Evolutionary conservation across 1,284 basidiomycete genomes (phyloP).

Genomic region (Rhodotorula mucilaginosa): DNA sequence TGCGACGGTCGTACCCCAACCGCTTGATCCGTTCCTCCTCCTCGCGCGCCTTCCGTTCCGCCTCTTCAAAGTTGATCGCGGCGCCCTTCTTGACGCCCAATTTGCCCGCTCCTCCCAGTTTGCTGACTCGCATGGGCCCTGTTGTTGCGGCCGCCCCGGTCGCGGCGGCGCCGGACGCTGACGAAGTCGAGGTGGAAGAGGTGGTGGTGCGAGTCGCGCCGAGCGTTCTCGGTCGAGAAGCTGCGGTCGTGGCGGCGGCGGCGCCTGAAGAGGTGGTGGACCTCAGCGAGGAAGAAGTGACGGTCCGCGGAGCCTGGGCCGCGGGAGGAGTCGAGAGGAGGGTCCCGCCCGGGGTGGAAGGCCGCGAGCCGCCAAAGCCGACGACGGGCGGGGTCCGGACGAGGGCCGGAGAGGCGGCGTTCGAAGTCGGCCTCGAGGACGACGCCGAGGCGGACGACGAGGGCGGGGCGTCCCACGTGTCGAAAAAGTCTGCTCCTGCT

Average conservation of each 20-base stretch:
- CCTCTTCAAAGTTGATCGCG: slow-evolving; percentile 85
- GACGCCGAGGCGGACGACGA: slow-evolving; percentile 18
- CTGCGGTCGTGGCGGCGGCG: neutral
- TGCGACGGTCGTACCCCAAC: slow-evolving; percentile 79
- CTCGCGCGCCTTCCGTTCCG: slow-evolving; percentile 78
- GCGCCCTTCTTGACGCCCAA: slow-evolving; percentile 74
- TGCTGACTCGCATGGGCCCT: slow-evolving; percentile 57
- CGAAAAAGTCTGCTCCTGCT: slow-evolving; percentile 72
- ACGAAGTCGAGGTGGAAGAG: slow-evolving; percentile 16
- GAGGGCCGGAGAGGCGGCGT: slow-evolving; percentile 48
- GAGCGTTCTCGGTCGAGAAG: slow-evolving; percentile 43
- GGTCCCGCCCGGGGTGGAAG: slow-evolving; percentile 40
- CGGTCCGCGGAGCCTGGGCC: slow-evolving; percentile 49
- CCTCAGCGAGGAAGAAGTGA: slow-evolving; percentile 53
- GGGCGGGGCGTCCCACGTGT: slow-evolving; percentile 84
- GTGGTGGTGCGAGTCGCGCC: slow-evolving; percentile 47
- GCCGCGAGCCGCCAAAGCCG: slow-evolving; percentile 27
- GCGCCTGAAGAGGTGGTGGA: slow-evolving; percentile 55
- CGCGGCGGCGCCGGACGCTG: slow-evolving; percentile 45
- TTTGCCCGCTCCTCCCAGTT: slow-evolving; percentile 54
- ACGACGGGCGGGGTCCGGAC: slow-evolving; percentile 24
- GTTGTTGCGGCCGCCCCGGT: slow-evolving; percentile 43
- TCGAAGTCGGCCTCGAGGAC: slow-evolving; percentile 48
- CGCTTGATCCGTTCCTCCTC: slow-evolving; percentile 86
- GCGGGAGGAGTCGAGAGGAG: slow-evolving; percentile 43